Conservation (phyloP, 208 protist genomes). For the Leishmania guyanensis region DNA sequence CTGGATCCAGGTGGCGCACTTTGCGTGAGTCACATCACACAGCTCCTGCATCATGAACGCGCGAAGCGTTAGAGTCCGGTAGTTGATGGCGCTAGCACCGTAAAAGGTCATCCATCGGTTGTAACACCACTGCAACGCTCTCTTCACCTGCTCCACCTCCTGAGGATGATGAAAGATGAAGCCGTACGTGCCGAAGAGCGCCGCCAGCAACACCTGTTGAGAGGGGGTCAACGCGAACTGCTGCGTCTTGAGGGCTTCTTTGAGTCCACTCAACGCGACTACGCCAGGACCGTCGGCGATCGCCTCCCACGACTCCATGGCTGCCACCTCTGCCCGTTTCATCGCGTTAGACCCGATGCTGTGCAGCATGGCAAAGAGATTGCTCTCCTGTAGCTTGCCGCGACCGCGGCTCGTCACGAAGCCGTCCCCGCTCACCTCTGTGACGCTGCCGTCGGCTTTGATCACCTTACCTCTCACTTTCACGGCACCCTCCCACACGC, state of each 20-base stretch:
- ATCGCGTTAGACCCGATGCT: slow-evolving; percentile 32
- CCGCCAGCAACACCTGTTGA: slow-evolving; percentile 50
- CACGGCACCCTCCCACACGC: slow-evolving; percentile 57
- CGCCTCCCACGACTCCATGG: slow-evolving; percentile 30
- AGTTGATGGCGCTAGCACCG: slow-evolving; percentile 38
- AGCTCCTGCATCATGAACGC: slow-evolving; percentile 63
- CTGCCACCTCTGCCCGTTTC: slow-evolving; percentile 28
- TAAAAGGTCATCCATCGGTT: slow-evolving; percentile 58
- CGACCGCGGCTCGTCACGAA: slow-evolving; percentile 45
- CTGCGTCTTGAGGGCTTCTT: slow-evolving; percentile 32
- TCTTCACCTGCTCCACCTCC: slow-evolving; percentile 30
- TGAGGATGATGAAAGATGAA: slow-evolving; percentile 60
- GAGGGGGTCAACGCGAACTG: slow-evolving; percentile 31
- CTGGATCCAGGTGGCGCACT: slow-evolving; percentile 40
- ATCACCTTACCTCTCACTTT: slow-evolving; percentile 36
- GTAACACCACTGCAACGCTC: slow-evolving; percentile 58
- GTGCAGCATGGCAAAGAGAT: slow-evolving; percentile 38
- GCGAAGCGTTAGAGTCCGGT: slow-evolving; percentile 48
- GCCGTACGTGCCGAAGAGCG: slow-evolving; percentile 50
- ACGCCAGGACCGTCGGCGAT: slow-evolving; percentile 47
- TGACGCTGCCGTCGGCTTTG: slow-evolving; percentile 33
- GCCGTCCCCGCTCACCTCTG: slow-evolving; percentile 44
- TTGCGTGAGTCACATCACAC: slow-evolving; percentile 35
- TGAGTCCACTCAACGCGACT: slow-evolving; percentile 32
- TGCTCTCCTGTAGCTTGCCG: slow-evolving; percentile 21